These are phyloP conservation scores for Fusarium haematococcum DNA, from an alignment of 2,329 filamentous ascomycete species.

Conservation along the genomic window DNA sequence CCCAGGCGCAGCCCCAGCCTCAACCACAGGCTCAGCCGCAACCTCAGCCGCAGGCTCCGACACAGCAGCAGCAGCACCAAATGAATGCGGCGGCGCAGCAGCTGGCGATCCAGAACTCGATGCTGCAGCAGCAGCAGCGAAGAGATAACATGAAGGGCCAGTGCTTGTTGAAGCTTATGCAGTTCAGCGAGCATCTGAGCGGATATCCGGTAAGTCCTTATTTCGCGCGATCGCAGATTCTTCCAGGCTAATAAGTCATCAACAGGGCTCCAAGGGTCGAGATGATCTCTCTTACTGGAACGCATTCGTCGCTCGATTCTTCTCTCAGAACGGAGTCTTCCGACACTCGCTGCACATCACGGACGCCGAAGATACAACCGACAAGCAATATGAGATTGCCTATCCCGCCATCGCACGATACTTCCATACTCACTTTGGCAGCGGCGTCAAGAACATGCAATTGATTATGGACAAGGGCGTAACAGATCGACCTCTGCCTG, in stretches of 20 bases:
- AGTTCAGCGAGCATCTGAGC: conserved; percentile 73
- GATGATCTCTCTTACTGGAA: conserved; percentile 84
- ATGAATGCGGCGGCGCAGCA: conserved; percentile 52
- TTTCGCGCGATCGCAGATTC: not conserved
- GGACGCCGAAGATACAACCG: conserved; percentile 67
- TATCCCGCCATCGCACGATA: conserved; percentile 86
- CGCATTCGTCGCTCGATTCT: conserved; percentile 83
- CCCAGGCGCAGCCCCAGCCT: conserved; percentile 50
- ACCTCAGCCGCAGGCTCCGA: conserved; percentile 48
- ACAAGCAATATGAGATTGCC: conserved; percentile 89
- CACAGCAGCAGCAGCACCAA: conserved; percentile 45
- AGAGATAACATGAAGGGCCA: conserved; percentile 66
- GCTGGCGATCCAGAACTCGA: conserved; percentile 48
- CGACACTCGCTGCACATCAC: conserved; percentile 74
- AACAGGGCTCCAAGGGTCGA: conserved; percentile 67
- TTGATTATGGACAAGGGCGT: conserved; percentile 80
- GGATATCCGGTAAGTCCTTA: conserved; percentile 61
- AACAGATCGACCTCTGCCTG: conserved; percentile 66
- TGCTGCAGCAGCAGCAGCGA: conserved; percentile 59
- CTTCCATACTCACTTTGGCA: conserved; percentile 89
- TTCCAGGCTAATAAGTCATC: conserved; percentile 2
- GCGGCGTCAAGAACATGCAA: conserved; percentile 87
- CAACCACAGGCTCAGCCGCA: conserved; percentile 51
- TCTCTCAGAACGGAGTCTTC: conserved; percentile 81
- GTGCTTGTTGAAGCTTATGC: conserved; percentile 69